Evolutionary conservation across 2,329 filamentous ascomycete genomes (phyloP), one percentile per base, ranked within the genome.

Genomic region (Ascosphaera aggregata): DNA sequence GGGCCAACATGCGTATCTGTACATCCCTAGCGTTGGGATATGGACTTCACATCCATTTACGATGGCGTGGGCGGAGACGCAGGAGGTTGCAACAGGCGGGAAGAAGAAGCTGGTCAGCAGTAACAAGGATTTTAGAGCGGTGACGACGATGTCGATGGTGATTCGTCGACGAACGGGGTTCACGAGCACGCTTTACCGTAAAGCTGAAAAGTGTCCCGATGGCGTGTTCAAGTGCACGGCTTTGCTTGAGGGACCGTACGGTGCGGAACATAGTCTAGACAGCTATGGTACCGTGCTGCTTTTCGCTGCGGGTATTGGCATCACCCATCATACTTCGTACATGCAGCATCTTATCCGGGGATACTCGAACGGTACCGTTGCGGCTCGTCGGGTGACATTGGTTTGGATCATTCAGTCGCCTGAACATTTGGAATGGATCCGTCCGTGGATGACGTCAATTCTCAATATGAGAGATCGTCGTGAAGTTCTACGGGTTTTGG

Each of bases 381-480:
- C 86, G 3, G 82, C 81, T 2, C 76, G 84, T 39, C 73, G 76
- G 32, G 61, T 95, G 36, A 80, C 77, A 1, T 71, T 95, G 5
- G 72, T 94, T 43, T 95, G 89, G 89, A 76, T 93, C 51, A 79
- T 95, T 45, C 81, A 89, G 44, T 81, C 84, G 40, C 77, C 79
- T 30, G 78, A 93, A 50, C 76, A 86, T 41, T 69, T 95, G 5
- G 82, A 93, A 55, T 95, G 89, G 86, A 80, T 92, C 42, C 73
- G 81, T 5, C 80, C 81, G 3, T 95, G 80, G 76, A 76, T 77
- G 72, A 76, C 70, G 13, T 63, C 64, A 46, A 76, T 95, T 40
- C 66, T 95, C 22, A 68, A 69, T 41, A 76, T 94, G 67, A 78
- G 81, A 9, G 70, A 74, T 47, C 76, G 85, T 40, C 73, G 80